phyloP scores from a whole-genome alignment of 208 protist species.

The Trypanosoma lewisi region DNA sequence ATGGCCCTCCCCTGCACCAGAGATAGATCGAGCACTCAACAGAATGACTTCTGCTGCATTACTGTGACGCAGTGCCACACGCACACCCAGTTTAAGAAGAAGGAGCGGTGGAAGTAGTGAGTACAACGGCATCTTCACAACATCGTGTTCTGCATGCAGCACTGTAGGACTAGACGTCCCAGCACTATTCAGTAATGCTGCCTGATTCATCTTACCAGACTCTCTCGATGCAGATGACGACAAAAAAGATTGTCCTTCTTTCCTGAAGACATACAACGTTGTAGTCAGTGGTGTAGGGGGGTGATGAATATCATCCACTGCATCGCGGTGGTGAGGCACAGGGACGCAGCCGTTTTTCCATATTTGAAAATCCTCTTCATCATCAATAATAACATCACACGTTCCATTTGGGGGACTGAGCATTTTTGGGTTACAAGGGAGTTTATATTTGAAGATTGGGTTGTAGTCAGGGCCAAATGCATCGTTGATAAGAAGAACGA shows the following conservation, averaged over 20 bases:
- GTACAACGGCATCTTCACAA: constrained; percentile 31
- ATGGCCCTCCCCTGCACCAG: constrained; percentile 23
- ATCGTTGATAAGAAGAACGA: constrained; percentile 27
- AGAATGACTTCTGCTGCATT: constrained; percentile 34
- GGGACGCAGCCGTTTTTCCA: constrained; percentile 33
- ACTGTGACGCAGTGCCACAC: constrained; percentile 34
- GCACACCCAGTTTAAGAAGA: constrained; percentile 28
- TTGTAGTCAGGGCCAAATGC: constrained; percentile 30
- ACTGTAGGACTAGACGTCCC: constrained; percentile 24
- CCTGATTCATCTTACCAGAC: neutral
- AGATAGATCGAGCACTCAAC: constrained; percentile 13
- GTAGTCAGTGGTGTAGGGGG: constrained; percentile 25
- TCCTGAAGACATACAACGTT: constrained; percentile 33
- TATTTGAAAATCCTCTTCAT: constrained; percentile 42
- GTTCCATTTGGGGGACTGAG: constrained; percentile 25
- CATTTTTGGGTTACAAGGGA: constrained; percentile 26
- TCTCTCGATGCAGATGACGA: neutral
- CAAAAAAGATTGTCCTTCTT: constrained; percentile 13
- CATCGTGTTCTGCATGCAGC: constrained; percentile 28
- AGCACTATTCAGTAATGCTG: neutral
- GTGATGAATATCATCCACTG: constrained; percentile 26
- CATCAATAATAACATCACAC: constrained; percentile 37
- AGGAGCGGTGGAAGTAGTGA: constrained; percentile 27
- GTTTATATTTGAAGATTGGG: constrained; percentile 45
- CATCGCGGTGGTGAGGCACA: constrained; percentile 18